Percentiles rank a stretch among this genome's conserved stretches.
Conservation (phyloP, 768 basidiomycete species). For the Cytidiella melzeri region DNA sequence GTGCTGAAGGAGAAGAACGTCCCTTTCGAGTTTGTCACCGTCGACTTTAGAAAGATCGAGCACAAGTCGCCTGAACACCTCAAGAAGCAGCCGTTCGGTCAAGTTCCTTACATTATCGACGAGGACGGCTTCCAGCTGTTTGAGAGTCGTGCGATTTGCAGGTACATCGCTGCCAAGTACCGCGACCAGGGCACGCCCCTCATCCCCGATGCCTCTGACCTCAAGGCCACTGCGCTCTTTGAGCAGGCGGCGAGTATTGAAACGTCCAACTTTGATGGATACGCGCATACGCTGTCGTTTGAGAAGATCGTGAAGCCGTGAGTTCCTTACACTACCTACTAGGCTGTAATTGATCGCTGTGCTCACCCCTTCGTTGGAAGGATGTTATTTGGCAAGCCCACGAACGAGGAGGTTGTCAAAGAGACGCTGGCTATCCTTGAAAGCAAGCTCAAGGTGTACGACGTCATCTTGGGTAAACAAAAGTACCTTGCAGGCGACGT, state of each 20-base stretch:
- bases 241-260: constrained; percentile 43
- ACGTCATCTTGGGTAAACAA: constrained; percentile 47
- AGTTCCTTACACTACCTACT: constrained; percentile 9
- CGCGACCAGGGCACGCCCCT: constrained; percentile 41
- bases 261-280: constrained; percentile 44
- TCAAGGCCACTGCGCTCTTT: constrained; percentile 32
- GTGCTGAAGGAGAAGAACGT: constrained; percentile 51
- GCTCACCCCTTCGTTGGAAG: too few relatives aligned
- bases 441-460: constrained; percentile 45
- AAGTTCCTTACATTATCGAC: constrained; percentile 49
- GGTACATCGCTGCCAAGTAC: constrained; percentile 54
- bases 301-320: constrained; percentile 49
- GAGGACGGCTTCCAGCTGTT: constrained; percentile 60
- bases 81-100: constrained; percentile 55
- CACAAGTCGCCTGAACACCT: constrained; percentile 41
- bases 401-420: constrained; percentile 27
- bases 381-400: too few relatives aligned
- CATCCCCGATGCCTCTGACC: constrained; percentile 35
- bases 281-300: constrained; percentile 31
- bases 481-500: constrained; percentile 37
- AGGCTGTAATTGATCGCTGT: not conserved
- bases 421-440: constrained; percentile 26
- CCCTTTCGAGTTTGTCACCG: constrained; percentile 42
- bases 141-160: constrained; percentile 54
- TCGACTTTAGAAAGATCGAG: constrained; percentile 37